Percentiles rank a stretch among this genome's conserved stretches.
Conservation (phyloP, 176 grass and related monocot genomes). For the Ensete ventricosum region DNA sequence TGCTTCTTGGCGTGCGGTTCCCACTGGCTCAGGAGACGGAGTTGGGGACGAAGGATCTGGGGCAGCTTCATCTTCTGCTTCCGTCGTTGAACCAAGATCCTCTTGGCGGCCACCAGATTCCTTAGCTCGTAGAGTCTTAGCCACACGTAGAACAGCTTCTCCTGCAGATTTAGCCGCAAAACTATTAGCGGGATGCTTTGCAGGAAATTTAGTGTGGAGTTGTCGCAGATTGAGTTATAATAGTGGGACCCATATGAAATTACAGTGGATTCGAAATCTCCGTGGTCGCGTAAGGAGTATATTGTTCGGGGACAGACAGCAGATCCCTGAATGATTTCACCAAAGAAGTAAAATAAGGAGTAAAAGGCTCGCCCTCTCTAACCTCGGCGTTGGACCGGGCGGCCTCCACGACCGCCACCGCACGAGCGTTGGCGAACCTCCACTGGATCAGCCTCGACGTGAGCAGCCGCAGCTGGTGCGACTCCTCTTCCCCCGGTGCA, state of each 20-base stretch:
- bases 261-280: too few species aligned
- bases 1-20: slow-evolving; percentile 42
- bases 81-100: slow-evolving; percentile 62
- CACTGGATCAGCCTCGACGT: slow-evolving; percentile 58
- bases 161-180: slow-evolving; percentile 31
- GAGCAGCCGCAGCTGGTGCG: slow-evolving; percentile 44
- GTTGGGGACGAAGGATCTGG: slow-evolving; percentile 39
- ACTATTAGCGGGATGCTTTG: neutral
- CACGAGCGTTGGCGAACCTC: slow-evolving; percentile 70
- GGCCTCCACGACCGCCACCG: slow-evolving; percentile 36
- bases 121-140: slow-evolving; percentile 63
- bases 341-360: neutral
- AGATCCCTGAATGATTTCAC: too few species aligned
- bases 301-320: too few species aligned
- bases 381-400: slow-evolving; percentile 55
- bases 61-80: slow-evolving; percentile 69
- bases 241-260: too few species aligned
- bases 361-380: neutral
- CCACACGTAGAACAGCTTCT: slow-evolving; percentile 87
- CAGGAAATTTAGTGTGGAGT: too few species aligned
- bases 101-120: slow-evolving; percentile 74
- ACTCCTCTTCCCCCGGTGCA: slow-evolving; percentile 29
- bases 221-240: too few species aligned
- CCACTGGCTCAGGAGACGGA: slow-evolving; percentile 53
- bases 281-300: too few species aligned